Percentiles rank a stretch among this genome's conserved stretches.
These are phyloP conservation scores for Tephrocybe rancida DNA, from an alignment of 768 basidiomycete genomes.

Conservation along the genomic window DNA sequence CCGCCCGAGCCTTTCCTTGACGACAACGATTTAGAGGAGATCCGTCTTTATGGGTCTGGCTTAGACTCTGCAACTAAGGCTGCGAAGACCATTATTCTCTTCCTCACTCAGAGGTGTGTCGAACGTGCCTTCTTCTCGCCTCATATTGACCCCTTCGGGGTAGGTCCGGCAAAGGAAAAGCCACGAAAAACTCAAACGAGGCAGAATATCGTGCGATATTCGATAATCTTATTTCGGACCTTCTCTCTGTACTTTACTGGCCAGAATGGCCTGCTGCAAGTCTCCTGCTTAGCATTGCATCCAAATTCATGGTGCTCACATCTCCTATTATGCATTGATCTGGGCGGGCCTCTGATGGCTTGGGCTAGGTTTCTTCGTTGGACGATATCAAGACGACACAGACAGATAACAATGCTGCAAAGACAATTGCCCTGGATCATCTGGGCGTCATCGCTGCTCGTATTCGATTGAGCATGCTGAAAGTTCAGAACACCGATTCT, in stretches of 20 bases:
- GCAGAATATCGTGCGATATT: conserved; percentile 93
- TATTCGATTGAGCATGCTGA: conserved; percentile 62
- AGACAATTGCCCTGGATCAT: conserved; percentile 90
- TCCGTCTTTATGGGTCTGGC: conserved; percentile 68
- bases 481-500: conserved; percentile 36
- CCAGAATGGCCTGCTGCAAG: conserved; percentile 98
- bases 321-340: background rate
- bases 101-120: conserved; percentile 65
- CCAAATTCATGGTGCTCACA: conserved; percentile 82
- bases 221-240: conserved; percentile 87
- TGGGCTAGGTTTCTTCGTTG: conserved; percentile 69
- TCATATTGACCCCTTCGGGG: conserved; percentile 6
- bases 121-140: background rate
- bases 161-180: conserved; percentile 85
- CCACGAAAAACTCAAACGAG: conserved; percentile 90
- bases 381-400: conserved; percentile 76
- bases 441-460: conserved; percentile 90
- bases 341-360: background rate
- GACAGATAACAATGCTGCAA: conserved; percentile 81
- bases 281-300: conserved; percentile 76
- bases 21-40: conserved; percentile 75
- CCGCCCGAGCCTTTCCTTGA: conserved; percentile 57
- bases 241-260: conserved; percentile 87
- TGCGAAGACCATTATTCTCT: conserved; percentile 81
- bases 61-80: conserved; percentile 84